Base-by-base conservation (phyloP, 352 stramenopile genomes). In the Globisporangium uncinulatum region DNA sequence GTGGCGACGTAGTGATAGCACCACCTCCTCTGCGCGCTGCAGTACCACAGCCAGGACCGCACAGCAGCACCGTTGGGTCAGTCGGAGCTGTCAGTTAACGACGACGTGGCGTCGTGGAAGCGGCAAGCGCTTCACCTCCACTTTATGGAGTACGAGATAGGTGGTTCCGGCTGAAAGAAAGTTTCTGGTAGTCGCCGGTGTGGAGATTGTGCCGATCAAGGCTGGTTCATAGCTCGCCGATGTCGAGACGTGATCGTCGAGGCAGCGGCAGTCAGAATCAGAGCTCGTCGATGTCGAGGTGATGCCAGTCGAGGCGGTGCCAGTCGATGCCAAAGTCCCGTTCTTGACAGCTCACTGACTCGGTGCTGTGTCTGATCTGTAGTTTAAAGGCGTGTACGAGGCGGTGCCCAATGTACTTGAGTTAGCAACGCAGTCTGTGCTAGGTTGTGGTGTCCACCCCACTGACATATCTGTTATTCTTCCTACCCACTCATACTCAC, bases 321-420 rank as follows among this genome's bases (percentile, higher is more conserved):
- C n/a, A n/a, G n/a, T n/a, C n/a, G n/a, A n/a, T n/a, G n/a, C n/a
- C n/a, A n/a, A n/a, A n/a, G n/a, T n/a, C n/a, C n/a, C n/a, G n/a
- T n/a, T n/a, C n/a, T n/a, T n/a, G n/a, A n/a, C 39, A 20, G 21
- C 36, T 8, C 4, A 20, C n/a, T 49, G 9, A 37, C 43, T 14
- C 54, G 39, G 13, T 51, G 29, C 48, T 9, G 24, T 19, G 32
- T 9, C 7, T 14, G 14, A 49, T 14, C n/a, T 1, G 19, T 45
- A 87, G 75, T 87, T 79, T 53, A 88, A 86, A 57, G 42, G 52
- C 48, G 19, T 76, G 7, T 91, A 87, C 50, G 81, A 91, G 48
- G 61, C 67, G 1, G 61, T 76, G 36, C 53, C 87, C 13, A 76
- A 79, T 57, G 76, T 87, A 62, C 17, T n/a, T n/a, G n/a, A n/a